Evolutionary conservation across 805 yeast species (phyloP), one percentile per base, ranked within the genome.

Genomic region (Hanseniaspora singularis): DNA sequence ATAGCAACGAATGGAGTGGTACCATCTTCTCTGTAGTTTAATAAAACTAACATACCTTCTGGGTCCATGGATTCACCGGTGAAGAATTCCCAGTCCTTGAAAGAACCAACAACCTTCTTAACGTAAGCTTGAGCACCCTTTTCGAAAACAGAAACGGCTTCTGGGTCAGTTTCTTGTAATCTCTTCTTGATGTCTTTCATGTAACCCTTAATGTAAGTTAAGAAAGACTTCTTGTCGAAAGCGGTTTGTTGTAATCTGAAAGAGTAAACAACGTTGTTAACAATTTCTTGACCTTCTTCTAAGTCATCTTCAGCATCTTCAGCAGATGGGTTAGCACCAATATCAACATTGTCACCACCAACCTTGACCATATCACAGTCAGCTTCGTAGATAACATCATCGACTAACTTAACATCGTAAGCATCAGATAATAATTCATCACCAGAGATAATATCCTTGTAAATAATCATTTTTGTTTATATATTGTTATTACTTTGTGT

Each of bases 51-150:
- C 98, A 92, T 92, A 60, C 81, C 98, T 72, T 92, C 98, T 69
- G 98, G 98, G 79, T 92, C 96, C 98, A 92, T 92, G 66, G 95
- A 83, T 76, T 89, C 97, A 77, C 98, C 97, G 59, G 96, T 89
- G 88, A 72, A 92, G 79, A 92, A 92, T 67, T 92, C 98, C 94
- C 94, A 92, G 79, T 92, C 98, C 67, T 81, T 82, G 92, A 92
- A 92, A 70, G 88, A 81, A 63, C 79, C 82, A 62, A 92, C 69
- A 57, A 92, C 81, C 79, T 92, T 92, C 85, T 92, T 92, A 71
- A 84, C 94, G 78, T 88, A 92, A 60, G 84, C 71, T 60, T 79
- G 76, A 61, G 98, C 98, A 69, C 97, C 97, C 77, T 92, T 89
- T 79, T 89, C 96, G 71, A 92, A 92, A 57, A 68, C 71, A 64